Evolutionary conservation across 257 asterid species (phyloP).

Genomic region (Salvia rosmarinus): DNA sequence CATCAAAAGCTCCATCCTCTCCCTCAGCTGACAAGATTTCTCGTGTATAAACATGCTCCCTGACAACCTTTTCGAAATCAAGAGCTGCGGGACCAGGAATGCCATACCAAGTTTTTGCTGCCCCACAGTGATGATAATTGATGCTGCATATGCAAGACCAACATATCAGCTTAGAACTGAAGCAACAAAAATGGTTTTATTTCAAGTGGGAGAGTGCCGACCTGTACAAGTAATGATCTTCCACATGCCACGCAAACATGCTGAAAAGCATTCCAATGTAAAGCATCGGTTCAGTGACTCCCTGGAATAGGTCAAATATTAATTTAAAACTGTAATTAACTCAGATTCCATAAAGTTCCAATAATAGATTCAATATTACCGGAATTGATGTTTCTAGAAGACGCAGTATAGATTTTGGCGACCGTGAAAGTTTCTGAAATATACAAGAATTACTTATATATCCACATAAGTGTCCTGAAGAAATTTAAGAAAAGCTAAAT

Average conservation of each 20-base stretch:
- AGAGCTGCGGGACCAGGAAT: conserved; percentile 94
- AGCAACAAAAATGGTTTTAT: not conserved
- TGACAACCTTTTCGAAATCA: conserved; percentile 80
- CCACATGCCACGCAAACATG: conserved; percentile 99
- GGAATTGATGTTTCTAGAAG: conserved; percentile 90
- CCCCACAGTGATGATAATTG: conserved; percentile 97
- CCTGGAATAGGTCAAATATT: conserved; percentile 55
- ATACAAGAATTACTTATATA: conserved; percentile 25
- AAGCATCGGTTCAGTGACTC: conserved; percentile 99
- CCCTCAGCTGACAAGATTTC: conserved; percentile 79
- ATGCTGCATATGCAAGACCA: conserved; percentile 53
- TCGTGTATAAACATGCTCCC: conserved; percentile 71
- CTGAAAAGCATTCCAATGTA: conserved; percentile 98
- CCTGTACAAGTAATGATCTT: conserved; percentile 98
- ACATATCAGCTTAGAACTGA: conserved; percentile 29
- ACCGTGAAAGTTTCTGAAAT: conserved; percentile 85
- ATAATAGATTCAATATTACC: conserved; percentile 46
- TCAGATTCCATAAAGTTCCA: not conserved
- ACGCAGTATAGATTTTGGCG: conserved; percentile 82
- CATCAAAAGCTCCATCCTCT: conserved; percentile 97
- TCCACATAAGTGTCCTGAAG: not conserved
- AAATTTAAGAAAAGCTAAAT: conserved; percentile 1
- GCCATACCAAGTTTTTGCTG: conserved; percentile 99
- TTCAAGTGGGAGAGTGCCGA: conserved; percentile 29
- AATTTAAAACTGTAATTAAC: conserved; percentile 22